Conservation (phyloP, 208 protist genomes). For the Leptomonas seymouri region DNA sequence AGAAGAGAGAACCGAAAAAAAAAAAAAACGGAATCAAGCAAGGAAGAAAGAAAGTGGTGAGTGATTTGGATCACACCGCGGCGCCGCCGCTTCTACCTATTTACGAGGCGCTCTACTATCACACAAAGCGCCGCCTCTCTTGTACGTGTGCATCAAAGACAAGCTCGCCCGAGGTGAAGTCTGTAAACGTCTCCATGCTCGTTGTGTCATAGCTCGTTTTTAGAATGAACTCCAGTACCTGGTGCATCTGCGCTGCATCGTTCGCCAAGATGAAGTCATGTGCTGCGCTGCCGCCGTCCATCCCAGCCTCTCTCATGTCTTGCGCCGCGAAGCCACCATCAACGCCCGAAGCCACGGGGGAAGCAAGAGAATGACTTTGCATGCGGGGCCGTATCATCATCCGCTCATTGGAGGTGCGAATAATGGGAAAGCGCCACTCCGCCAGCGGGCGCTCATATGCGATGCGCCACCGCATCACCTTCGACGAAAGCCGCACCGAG, state of each 20-base stretch:
- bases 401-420: conserved; percentile 33
- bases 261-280: conserved; percentile 51
- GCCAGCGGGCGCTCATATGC: conserved; percentile 37
- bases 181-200: conserved; percentile 62
- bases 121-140: conserved; percentile 32
- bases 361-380: neutral
- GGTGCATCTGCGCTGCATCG: conserved; percentile 62
- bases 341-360: neutral
- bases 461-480: conserved; percentile 32
- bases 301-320: neutral
- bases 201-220: conserved; percentile 66
- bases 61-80: no score
- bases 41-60: conserved; percentile 1
- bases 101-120: neutral
- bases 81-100: no score
- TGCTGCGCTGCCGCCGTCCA: conserved; percentile 1
- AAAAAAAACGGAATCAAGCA: neutral
- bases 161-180: conserved; percentile 68
- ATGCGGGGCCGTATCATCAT: conserved; percentile 19
- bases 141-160: conserved; percentile 66
- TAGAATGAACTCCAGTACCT: conserved; percentile 75
- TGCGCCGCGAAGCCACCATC: neutral
- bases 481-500: conserved; percentile 32
- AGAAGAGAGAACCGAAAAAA: neutral
- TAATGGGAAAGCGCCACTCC: conserved; percentile 45